A percentile compares a stretch with the other conserved stretches of the same genome.
Conservation (phyloP, 768 basidiomycete species). For the Amanita brunnescens region DNA sequence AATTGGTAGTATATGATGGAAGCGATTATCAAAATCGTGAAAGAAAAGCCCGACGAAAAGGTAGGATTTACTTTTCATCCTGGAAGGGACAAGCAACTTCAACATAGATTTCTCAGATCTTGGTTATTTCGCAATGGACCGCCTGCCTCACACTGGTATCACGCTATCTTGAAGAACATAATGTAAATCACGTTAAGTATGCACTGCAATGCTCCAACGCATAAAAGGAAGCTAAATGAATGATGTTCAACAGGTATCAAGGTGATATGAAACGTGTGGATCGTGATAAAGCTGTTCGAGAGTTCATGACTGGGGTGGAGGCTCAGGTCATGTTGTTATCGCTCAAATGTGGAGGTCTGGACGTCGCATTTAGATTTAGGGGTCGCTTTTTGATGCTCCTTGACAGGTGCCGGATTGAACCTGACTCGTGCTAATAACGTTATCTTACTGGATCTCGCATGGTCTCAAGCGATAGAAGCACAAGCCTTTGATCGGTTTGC, state of each 20-base stretch:
- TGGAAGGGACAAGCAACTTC: constrained; percentile 1
- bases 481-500: constrained; percentile 43
- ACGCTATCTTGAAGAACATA: constrained; percentile 45
- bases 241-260: constrained; percentile 37
- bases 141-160: constrained; percentile 55
- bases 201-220: constrained; percentile 6
- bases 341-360: constrained; percentile 50
- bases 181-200: constrained; percentile 48
- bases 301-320: constrained; percentile 54
- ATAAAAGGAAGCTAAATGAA: not conserved
- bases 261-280: constrained; percentile 47
- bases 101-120: constrained; percentile 48
- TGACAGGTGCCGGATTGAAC: constrained; percentile 47
- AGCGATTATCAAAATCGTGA: constrained; percentile 34
- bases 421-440: constrained; percentile 57
- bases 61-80: constrained; percentile 14
- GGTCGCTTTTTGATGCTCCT: not conserved
- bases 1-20: constrained; percentile 47
- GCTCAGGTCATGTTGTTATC: constrained; percentile 55
- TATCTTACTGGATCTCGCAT: constrained; percentile 53
- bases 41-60: constrained; percentile 52
- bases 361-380: not conserved
- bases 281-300: constrained; percentile 45
- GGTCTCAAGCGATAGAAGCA: constrained; percentile 54
- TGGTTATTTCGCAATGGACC: constrained; percentile 70